phyloP scores from a whole-genome alignment of 306 rosid genomes.

The Lagenaria siceraria region DNA sequence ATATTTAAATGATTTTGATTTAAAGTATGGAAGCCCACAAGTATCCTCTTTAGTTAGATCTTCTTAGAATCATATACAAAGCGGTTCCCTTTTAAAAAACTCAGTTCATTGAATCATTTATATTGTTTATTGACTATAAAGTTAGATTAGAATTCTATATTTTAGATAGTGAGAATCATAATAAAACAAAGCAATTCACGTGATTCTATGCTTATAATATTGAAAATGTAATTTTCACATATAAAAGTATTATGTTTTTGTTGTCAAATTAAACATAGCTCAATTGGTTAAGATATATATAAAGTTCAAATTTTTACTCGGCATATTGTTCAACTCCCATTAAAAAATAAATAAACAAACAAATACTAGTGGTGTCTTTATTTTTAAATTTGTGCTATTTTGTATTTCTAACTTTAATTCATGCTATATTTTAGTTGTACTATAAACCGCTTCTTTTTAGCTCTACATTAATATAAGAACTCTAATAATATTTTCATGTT shows the following conservation, averaged over 20 bases:
- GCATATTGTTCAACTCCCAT: too few species aligned
- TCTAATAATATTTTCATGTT: not conserved
- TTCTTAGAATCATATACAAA: not conserved
- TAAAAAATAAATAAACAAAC: too few species aligned
- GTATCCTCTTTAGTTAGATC: not conserved
- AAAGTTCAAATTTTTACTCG: too few species aligned
- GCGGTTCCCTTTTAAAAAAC: not conserved
- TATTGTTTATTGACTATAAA: not conserved
- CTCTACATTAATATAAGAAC: not conserved
- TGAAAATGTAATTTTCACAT: not conserved
- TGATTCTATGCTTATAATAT: not conserved
- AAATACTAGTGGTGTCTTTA: too few species aligned
- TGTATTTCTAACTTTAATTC: too few species aligned
- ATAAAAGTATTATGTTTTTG: too few species aligned
- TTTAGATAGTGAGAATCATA: not conserved
- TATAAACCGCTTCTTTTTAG: too few species aligned
- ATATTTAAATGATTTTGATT: not conserved
- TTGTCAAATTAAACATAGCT: too few species aligned
- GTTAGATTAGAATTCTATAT: not conserved
- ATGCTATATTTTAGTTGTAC: too few species aligned
- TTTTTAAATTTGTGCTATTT: too few species aligned
- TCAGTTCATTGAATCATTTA: not conserved
- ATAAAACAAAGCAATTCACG: not conserved
- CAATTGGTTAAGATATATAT: too few species aligned
- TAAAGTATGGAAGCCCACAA: not conserved